Evolutionary conservation across 345 rosid species (phyloP).

Genomic region (Salix caprea): DNA sequence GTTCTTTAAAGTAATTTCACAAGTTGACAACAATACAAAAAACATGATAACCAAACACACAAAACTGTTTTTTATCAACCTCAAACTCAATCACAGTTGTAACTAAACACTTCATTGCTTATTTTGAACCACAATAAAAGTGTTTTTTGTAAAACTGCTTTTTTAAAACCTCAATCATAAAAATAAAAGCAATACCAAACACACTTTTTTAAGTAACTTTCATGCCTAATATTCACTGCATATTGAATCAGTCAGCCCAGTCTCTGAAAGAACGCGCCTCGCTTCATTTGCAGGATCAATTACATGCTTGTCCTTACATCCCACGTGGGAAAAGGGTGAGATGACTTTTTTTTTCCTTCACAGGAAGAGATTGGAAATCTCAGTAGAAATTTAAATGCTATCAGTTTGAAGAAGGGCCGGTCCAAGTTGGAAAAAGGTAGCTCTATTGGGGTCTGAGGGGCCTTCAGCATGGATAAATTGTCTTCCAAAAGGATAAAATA

Average conservation of each 20-base stretch:
- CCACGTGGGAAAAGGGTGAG: slow-evolving; percentile 15
- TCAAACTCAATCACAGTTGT: too few species aligned
- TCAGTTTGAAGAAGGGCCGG: slow-evolving; percentile 60
- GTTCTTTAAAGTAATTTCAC: too few species aligned
- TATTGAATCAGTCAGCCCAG: slow-evolving; percentile 13
- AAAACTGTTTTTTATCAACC: too few species aligned
- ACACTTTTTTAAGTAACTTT: not conserved
- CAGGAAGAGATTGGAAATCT: not conserved
- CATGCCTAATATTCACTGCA: not conserved
- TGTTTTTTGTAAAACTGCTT: too few species aligned
- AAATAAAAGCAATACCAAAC: too few species aligned
- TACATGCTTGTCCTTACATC: slow-evolving; percentile 67
- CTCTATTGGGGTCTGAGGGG: slow-evolving; percentile 90
- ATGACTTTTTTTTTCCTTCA: not conserved
- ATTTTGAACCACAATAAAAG: too few species aligned
- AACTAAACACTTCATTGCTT: too few species aligned
- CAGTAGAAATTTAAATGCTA: slow-evolving; percentile 7
- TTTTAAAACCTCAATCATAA: too few species aligned
- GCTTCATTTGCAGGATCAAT: slow-evolving; percentile 68
- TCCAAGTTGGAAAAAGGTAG: slow-evolving; percentile 71
- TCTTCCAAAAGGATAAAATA: slow-evolving; percentile 27
- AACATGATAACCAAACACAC: too few species aligned
- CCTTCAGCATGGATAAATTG: slow-evolving; percentile 74
- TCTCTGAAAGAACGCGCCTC: slow-evolving; percentile 46
- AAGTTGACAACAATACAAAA: too few species aligned